These are phyloP conservation scores for Moricandia arvensis DNA, from an alignment of 345 rosid genomes.

Conservation along the genomic window DNA sequence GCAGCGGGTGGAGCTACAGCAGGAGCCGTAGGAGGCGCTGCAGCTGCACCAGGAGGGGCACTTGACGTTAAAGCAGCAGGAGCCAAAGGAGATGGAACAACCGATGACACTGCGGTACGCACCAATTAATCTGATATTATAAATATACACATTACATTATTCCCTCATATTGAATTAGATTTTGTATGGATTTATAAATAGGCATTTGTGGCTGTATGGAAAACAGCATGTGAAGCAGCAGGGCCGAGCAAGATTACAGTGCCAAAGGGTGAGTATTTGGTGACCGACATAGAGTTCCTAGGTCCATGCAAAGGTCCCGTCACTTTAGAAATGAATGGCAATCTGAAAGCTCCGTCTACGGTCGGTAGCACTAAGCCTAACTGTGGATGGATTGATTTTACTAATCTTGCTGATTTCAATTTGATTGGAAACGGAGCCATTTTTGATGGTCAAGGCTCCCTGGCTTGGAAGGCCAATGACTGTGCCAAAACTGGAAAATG, in stretches of 20 bases:
- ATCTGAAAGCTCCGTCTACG: constrained; percentile 34
- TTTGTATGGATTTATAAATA: not conserved
- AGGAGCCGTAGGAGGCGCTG: not conserved
- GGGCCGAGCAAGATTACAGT: constrained; percentile 35
- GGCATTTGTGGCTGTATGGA: constrained; percentile 44
- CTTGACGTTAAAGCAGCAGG: constrained; percentile 22
- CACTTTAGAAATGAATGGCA: constrained; percentile 41
- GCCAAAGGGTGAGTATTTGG: constrained; percentile 43
- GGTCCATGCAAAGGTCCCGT: constrained; percentile 54
- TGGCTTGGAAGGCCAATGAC: constrained; percentile 37
- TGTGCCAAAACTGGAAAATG: constrained; percentile 34
- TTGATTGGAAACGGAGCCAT: constrained; percentile 42
- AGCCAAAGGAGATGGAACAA: constrained; percentile 35
- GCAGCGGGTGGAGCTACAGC: not conserved
- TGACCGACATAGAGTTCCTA: constrained; percentile 22
- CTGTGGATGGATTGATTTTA: constrained; percentile 12
- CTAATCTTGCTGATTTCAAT: constrained; percentile 27
- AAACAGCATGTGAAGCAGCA: constrained; percentile 36
- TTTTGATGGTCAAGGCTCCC: constrained; percentile 47
- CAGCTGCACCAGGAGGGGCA: not conserved
- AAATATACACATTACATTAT: not conserved
- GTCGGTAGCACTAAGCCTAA: not conserved
- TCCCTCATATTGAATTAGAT: not conserved
- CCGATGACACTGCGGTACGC: constrained; percentile 43
- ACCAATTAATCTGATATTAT: not conserved